Percentiles rank a stretch among this genome's conserved stretches.
phyloP scores from a whole-genome alignment of 2,329 filamentous ascomycete species.

The Apiospora hydei region DNA sequence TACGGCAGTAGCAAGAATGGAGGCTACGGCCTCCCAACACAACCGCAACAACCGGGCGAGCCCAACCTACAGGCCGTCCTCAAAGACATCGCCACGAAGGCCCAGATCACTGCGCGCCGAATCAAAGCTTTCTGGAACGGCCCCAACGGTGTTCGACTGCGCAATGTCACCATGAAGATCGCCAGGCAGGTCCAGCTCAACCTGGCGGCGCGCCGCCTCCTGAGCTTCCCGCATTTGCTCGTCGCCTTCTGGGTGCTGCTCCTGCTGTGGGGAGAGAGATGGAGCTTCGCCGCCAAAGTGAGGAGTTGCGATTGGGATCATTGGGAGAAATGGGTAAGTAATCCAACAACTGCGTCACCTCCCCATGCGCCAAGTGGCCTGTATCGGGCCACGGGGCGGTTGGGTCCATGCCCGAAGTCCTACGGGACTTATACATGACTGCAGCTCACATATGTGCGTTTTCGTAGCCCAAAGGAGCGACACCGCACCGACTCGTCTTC shows the following conservation, averaged over 20 bases:
- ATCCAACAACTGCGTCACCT: neutral
- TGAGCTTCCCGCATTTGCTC: conserved; percentile 72
- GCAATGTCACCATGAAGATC: conserved; percentile 39
- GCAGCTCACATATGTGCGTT: conserved; percentile 28
- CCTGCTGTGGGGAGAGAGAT: conserved; percentile 86
- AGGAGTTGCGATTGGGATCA: conserved; percentile 78
- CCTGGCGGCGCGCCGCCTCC: conserved; percentile 56
- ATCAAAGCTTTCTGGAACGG: neutral
- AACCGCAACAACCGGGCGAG: conserved; percentile 2
- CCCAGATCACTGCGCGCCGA: neutral
- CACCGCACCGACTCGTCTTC: conserved; percentile 84
- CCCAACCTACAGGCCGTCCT: conserved; percentile 22
- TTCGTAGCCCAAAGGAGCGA: conserved; percentile 74
- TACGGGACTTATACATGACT: neutral
- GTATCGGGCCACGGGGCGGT: neutral
- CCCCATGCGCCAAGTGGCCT: neutral
- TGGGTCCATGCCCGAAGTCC: neutral
- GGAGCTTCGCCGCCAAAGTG: conserved; percentile 75
- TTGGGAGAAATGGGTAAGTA: conserved; percentile 91
- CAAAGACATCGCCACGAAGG: conserved; percentile 18
- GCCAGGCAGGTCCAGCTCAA: conserved; percentile 51
- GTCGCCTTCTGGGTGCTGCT: conserved; percentile 77
- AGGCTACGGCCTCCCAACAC: conserved; percentile 23
- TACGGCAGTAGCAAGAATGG: neutral
- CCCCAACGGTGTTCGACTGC: conserved; percentile 30